Conservation (phyloP, 768 basidiomycete genomes). For the Paxillus involutus region DNA sequence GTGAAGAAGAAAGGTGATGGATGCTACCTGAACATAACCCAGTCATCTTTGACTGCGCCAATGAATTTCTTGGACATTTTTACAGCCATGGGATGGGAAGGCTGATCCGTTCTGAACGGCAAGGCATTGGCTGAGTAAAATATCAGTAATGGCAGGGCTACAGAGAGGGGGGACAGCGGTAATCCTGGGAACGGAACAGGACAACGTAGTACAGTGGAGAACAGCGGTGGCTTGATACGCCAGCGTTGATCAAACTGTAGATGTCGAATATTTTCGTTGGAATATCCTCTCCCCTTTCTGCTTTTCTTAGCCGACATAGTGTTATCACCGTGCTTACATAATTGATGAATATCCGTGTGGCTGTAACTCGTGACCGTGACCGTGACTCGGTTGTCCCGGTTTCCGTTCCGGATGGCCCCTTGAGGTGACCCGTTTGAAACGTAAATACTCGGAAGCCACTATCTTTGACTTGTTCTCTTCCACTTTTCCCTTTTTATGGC, state of each 20-base stretch:
- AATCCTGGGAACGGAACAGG: not conserved
- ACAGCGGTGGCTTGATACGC: too few species aligned
- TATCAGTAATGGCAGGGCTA: too few species aligned
- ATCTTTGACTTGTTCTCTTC: slow-evolving; percentile 12
- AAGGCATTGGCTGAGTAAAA: too few species aligned
- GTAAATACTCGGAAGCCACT: not conserved
- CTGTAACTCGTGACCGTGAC: not conserved
- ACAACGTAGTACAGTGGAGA: too few species aligned
- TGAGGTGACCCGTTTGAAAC: too few species aligned
- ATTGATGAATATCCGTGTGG: too few species aligned
- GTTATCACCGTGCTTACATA: too few species aligned
- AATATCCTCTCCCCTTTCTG: too few species aligned
- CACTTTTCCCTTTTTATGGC: slow-evolving; percentile 47
- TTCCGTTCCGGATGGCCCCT: not conserved
- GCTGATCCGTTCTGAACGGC: not conserved
- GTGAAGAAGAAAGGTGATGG: not conserved
- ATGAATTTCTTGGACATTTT: slow-evolving; percentile 48
- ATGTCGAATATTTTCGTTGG: too few species aligned
- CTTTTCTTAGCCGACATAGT: too few species aligned
- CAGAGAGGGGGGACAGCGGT: too few species aligned
- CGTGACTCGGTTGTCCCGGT: not conserved
- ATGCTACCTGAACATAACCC: slow-evolving; percentile 73
- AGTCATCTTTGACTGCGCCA: slow-evolving; percentile 82
- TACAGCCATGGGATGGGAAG: slow-evolving; percentile 14
- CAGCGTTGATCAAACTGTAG: too few species aligned